Conservation (phyloP, 371 early-diverging fungal species). For the Mortierella sp. region DNA sequence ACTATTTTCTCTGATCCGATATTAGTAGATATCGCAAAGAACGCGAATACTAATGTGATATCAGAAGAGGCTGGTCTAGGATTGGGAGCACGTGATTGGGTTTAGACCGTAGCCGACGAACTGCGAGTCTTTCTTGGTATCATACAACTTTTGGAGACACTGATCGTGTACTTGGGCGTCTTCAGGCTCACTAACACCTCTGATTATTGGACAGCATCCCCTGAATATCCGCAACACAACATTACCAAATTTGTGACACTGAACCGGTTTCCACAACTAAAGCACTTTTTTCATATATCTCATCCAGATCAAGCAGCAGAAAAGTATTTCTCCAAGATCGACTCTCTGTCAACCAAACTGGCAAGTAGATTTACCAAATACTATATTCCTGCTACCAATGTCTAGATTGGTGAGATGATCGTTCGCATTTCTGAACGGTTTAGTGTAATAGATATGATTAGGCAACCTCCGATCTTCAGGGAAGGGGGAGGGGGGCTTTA, state of each 20-base stretch:
- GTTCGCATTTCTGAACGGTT: constrained; percentile 25
- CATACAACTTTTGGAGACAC: too few relatives aligned
- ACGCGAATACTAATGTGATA: neutral
- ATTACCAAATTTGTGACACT: neutral
- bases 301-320: neutral
- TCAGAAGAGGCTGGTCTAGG: neutral
- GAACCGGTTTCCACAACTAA: constrained; percentile 16
- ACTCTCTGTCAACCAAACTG: constrained; percentile 12
- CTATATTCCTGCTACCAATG: constrained; percentile 15
- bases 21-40: too few relatives aligned
- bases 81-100: constrained; percentile 7
- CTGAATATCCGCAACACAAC: neutral
- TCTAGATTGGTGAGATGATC: constrained; percentile 37
- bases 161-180: neutral
- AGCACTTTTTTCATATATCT: constrained; percentile 21
- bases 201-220: neutral
- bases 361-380: neutral
- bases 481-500: too few relatives aligned
- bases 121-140: constrained; percentile 5
- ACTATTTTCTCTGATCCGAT: too few relatives aligned
- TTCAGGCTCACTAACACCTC: neutral
- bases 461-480: too few relatives aligned
- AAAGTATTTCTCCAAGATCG: constrained; percentile 14
- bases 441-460: too few relatives aligned
- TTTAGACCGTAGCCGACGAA: constrained; percentile 1